Conservation (phyloP, 2,329 filamentous ascomycete genomes). For the Ophiocordyceps camponoti-floridani region DNA sequence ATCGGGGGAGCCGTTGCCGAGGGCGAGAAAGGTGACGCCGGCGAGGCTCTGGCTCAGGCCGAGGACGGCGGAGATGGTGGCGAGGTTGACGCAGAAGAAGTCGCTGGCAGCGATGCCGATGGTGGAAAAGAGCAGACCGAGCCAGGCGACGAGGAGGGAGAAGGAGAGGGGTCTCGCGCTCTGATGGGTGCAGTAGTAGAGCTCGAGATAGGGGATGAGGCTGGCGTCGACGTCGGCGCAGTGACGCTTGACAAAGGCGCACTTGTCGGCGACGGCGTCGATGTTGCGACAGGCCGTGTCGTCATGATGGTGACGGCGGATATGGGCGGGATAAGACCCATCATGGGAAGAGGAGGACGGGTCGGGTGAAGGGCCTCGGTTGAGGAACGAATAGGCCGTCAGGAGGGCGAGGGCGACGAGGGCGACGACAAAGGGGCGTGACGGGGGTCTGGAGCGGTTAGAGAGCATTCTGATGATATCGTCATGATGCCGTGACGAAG, state of each 20-base stretch:
- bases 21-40: constrained; percentile 88
- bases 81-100: constrained; percentile 94
- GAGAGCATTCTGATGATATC: constrained; percentile 5
- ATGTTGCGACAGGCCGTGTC: constrained; percentile 56
- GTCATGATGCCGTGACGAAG: constrained; percentile 2
- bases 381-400: constrained; percentile 24
- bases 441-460: constrained; percentile 20
- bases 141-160: constrained; percentile 59
- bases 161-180: constrained; percentile 63
- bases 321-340: constrained; percentile 4
- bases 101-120: constrained; percentile 96
- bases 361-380: not conserved
- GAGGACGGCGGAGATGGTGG: constrained; percentile 74
- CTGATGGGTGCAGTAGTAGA: constrained; percentile 75
- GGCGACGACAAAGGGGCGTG: constrained; percentile 30
- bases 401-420: constrained; percentile 27
- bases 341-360: not conserved
- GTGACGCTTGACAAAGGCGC: constrained; percentile 65
- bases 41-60: constrained; percentile 93
- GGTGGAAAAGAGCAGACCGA: constrained; percentile 80
- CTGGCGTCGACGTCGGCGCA: constrained; percentile 84
- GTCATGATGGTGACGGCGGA: constrained; percentile 10
- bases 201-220: constrained; percentile 67
- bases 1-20: constrained; percentile 94
- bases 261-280: constrained; percentile 62